Evolutionary conservation across 345 rosid species (phyloP).

Genomic region (Durio zibethinus): DNA sequence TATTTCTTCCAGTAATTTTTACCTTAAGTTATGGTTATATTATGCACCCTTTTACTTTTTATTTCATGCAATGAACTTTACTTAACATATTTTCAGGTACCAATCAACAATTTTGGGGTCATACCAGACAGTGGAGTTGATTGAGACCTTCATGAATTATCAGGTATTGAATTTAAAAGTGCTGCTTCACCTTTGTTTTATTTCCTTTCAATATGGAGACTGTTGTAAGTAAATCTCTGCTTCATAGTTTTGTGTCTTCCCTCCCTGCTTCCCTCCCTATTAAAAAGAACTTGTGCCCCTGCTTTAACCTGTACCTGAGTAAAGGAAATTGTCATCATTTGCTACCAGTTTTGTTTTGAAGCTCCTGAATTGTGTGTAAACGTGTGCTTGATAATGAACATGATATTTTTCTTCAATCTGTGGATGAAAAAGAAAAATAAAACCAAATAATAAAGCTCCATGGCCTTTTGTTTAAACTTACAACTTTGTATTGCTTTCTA

Average conservation of each 20-base stretch:
- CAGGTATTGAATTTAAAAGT: constrained; percentile 51
- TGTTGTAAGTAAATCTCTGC: not conserved
- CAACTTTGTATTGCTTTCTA: not conserved
- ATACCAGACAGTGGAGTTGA: constrained; percentile 88
- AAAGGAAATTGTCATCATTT: not conserved
- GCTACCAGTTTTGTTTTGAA: not conserved
- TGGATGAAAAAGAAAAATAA: not conserved
- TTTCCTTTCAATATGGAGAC: not conserved
- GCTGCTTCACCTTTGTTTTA: not conserved
- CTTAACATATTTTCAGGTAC: constrained; percentile 52
- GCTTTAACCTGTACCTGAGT: not conserved
- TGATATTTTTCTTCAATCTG: not conserved
- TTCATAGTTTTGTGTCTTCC: not conserved
- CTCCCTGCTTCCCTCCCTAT: not conserved
- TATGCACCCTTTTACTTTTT: not conserved
- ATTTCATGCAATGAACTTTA: not conserved
- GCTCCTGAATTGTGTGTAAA: not conserved
- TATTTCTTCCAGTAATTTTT: not conserved
- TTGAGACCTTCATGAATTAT: constrained; percentile 98
- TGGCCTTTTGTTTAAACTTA: not conserved
- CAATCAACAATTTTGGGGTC: constrained; percentile 92
- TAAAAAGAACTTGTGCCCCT: not conserved
- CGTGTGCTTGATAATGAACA: not conserved
- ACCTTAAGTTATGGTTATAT: not conserved
- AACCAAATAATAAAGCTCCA: not conserved